Evolutionary conservation across 2,329 filamentous ascomycete genomes (phyloP), one percentile per base, ranked within the genome.

Genomic region (Cladosporium sp.): DNA sequence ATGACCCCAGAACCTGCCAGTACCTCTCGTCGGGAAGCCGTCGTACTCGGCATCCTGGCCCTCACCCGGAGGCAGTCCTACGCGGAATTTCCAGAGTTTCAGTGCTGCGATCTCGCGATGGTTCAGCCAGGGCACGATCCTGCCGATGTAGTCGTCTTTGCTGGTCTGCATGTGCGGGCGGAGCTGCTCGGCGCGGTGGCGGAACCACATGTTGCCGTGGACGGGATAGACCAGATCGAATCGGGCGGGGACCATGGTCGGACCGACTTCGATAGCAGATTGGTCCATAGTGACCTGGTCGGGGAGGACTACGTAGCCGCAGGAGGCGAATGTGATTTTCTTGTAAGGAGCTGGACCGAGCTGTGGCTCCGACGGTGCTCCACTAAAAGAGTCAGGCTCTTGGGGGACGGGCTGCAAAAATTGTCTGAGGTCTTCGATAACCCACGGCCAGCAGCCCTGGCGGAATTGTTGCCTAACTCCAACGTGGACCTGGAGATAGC

Each of bases 251-350:
- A 69, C 62, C 28, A 55, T 55, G 52, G 28, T 31, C 31, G 52
- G 26, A 31, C 31, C 28, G 40, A 46, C 14, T 10, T 78, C 76
- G 23, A 81, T 67, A 18, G 66, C 70, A 10, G 65, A 53, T 67
- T 81, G 78, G 49, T 80, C 77, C 0, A 65, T 29, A 3, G 31
- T 67, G 49, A 64, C 71, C 23, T 26, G 14, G 62, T 62, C 68
- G 67, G 58, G 61, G 1, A 89, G 72, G 6, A 77, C 74, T 37
- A 83, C 84, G 70, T 89, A 89, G 60, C 88, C 88, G 72, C 87
- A 89, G 0, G 86, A 89, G 35, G 82, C 83, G 75, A 89, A 83
- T 0, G 81, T 79, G 33, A 89, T 75, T 16, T 74, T 73, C 64
- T 73, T 68, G 1, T 85, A 73, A 26, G 72, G 50, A 23, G 67